Conservation (phyloP, 2,329 filamentous ascomycete species). For the Colletotrichum lindemuthianum region DNA sequence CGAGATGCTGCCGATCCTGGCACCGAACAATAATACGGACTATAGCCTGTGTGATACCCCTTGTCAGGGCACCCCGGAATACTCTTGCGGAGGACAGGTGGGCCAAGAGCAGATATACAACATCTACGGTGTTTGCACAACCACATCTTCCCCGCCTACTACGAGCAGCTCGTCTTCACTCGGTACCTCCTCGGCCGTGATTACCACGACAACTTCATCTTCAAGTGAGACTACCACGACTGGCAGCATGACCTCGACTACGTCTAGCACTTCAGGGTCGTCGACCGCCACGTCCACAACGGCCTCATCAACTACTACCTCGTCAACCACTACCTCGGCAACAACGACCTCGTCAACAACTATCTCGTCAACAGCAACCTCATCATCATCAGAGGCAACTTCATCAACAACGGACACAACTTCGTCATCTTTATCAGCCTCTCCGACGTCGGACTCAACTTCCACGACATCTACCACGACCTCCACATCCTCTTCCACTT, state of each 20-base stretch:
- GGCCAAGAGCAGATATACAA: background rate
- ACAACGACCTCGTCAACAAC: background rate
- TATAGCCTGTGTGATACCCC: background rate
- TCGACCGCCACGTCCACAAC: background rate
- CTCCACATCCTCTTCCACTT: no score
- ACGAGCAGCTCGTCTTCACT: background rate
- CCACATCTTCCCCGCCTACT: background rate
- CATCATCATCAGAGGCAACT: no score
- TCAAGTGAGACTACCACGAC: background rate
- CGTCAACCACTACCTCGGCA: background rate
- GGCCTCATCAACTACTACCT: background rate
- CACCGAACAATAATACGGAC: background rate
- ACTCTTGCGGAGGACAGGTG: background rate
- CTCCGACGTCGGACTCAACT: no score
- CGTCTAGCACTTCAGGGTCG: background rate
- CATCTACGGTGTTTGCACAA: background rate
- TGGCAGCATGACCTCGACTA: background rate
- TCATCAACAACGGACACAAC: no score
- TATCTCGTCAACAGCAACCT: no score
- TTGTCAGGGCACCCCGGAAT: background rate
- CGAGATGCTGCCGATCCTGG: slow-evolving; percentile 4
- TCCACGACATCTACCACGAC: no score
- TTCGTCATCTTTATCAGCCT: no score
- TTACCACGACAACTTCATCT: background rate
- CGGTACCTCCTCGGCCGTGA: background rate